Conservation (phyloP, 2,329 filamentous ascomycete species). For the Sporothrix curviconia region DNA sequence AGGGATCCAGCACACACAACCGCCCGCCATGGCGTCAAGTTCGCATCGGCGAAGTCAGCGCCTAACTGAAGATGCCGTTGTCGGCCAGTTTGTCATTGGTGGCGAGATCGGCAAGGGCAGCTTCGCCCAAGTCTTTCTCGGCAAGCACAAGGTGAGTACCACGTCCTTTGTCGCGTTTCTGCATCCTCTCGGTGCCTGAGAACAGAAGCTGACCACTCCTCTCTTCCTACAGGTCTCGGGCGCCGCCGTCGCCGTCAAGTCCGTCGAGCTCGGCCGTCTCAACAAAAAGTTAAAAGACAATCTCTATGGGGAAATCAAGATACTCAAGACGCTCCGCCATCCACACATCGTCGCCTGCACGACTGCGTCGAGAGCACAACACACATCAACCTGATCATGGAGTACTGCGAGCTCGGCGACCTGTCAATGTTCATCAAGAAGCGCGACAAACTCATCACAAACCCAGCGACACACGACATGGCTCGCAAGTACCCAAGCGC, state of each 20-base stretch:
- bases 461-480: constrained; percentile 81
- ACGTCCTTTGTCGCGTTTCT: no score
- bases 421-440: constrained; percentile 95
- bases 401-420: constrained; percentile 94
- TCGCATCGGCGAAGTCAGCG: constrained; percentile 15
- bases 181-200: background rate
- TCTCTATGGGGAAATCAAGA: constrained; percentile 89
- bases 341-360: constrained; percentile 96
- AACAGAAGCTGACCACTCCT: background rate
- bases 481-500: constrained; percentile 87
- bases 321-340: constrained; percentile 87
- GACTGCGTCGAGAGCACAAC: constrained; percentile 82
- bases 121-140: constrained; percentile 92
- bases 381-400: constrained; percentile 96
- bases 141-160: constrained; percentile 67
- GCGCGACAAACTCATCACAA: constrained; percentile 69
- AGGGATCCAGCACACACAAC: background rate
- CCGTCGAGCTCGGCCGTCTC: constrained; percentile 81
- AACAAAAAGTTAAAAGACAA: constrained; percentile 97
- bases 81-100: constrained; percentile 23
- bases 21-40: constrained; percentile 15
- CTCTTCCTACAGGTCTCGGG: constrained; percentile 56
- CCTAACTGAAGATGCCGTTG: constrained; percentile 18
- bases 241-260: constrained; percentile 89
- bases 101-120: constrained; percentile 90